These are phyloP conservation scores for Murraya paniculata DNA, from an alignment of 345 rosid species.

Conservation along the genomic window DNA sequence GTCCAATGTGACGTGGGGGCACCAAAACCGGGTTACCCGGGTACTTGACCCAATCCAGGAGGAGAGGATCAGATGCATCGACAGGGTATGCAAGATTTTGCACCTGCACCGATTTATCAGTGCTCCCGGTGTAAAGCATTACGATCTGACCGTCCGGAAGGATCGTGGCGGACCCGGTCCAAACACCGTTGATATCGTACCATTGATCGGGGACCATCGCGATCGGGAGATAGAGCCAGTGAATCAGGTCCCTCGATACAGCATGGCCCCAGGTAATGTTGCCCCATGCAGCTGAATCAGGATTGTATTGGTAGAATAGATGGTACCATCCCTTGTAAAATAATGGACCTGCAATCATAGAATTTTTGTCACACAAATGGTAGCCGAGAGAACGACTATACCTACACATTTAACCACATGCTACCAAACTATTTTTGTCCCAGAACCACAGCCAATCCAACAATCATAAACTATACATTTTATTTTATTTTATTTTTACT, in stretches of 20 bases:
- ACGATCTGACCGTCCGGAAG: conserved; percentile 61
- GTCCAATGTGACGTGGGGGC: conserved; percentile 64
- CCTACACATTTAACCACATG: too few species aligned
- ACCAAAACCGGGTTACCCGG: conserved; percentile 71
- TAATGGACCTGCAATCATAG: conserved; percentile 59
- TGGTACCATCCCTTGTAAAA: conserved; percentile 85
- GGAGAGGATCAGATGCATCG: conserved; percentile 79
- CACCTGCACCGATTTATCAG: conserved; percentile 60
- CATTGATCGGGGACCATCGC: conserved; percentile 75
- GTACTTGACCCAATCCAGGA: conserved; percentile 73
- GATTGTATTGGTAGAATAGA: conserved; percentile 92
- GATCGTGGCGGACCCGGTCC: conserved; percentile 93
- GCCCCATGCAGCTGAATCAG: conserved; percentile 89
- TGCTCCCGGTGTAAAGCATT: conserved; percentile 83
- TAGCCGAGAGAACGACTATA: too few species aligned
- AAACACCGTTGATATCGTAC: conserved; percentile 75
- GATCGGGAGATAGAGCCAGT: conserved; percentile 84
- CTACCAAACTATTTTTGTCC: too few species aligned
- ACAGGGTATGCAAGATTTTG: conserved; percentile 88
- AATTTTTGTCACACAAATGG: neutral
- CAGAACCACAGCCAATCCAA: too few species aligned
- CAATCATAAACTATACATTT: too few species aligned
- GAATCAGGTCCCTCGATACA: conserved; percentile 78
- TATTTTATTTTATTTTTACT: too few species aligned
- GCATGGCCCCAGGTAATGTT: conserved; percentile 98